phyloP scores from a whole-genome alignment of 2,329 filamentous ascomycete species.

The Chaetomiaceae sp. region DNA sequence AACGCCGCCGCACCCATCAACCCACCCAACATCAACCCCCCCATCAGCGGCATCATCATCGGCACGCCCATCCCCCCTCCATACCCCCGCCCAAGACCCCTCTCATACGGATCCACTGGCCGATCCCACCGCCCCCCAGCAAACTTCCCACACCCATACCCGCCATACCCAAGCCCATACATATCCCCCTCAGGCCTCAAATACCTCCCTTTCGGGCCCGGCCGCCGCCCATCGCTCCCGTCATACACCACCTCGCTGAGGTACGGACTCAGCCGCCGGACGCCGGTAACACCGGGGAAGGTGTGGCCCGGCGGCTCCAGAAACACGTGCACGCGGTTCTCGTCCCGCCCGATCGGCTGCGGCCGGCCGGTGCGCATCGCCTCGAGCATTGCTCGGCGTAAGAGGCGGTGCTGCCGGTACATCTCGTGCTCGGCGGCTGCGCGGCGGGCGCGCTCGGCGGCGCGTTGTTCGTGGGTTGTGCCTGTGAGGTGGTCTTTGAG shows the following conservation, averaged over 20 bases:
- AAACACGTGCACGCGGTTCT: conserved; percentile 51
- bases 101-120: conserved; percentile 43
- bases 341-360: conserved; percentile 50
- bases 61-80: conserved; percentile 43
- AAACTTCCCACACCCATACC: conserved; percentile 30
- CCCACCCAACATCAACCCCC: conserved; percentile 43
- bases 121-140: conserved; percentile 40
- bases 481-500: conserved; percentile 56
- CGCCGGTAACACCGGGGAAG: conserved; percentile 21
- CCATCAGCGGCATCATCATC: conserved; percentile 41
- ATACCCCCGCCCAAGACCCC: conserved; percentile 39
- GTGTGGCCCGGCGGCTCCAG: conserved; percentile 47
- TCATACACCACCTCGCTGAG: conserved; percentile 29
- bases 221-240: conserved; percentile 34
- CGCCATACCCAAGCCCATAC: conserved; percentile 37
- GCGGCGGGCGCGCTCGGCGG: conserved; percentile 39
- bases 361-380: conserved; percentile 52
- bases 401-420: conserved; percentile 48
- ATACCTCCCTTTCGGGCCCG: conserved; percentile 40
- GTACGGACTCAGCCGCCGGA: conserved; percentile 22
- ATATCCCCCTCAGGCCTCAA: conserved; percentile 30
- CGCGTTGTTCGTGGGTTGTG: conserved; percentile 52
- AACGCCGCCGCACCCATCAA: conserved; percentile 17
- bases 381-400: conserved; percentile 45
- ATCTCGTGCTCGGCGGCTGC: conserved; percentile 45